phyloP scores from a whole-genome alignment of 805 yeast species.

The Jamesozyma hellenica region DNA sequence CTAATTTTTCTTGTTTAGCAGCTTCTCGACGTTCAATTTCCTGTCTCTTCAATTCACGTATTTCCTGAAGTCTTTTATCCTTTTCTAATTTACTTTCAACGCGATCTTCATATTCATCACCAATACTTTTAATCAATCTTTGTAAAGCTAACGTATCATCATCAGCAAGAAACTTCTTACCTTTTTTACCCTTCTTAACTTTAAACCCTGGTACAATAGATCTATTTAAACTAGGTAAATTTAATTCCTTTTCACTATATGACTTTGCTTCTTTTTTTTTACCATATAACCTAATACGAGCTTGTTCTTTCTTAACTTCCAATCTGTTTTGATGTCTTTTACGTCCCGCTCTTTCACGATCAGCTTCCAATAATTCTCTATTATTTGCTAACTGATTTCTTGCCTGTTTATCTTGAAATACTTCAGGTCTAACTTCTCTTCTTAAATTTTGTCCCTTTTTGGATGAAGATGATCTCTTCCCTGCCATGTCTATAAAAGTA shows the following conservation, averaged over 20 bases:
- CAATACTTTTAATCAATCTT: constrained; percentile 68
- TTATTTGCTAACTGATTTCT: constrained; percentile 46
- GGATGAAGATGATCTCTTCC: background rate
- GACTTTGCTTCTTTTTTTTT: constrained; percentile 43
- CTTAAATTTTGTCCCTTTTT: background rate
- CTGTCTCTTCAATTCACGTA: constrained; percentile 74
- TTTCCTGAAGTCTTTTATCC: constrained; percentile 78
- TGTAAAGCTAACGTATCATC: constrained; percentile 51
- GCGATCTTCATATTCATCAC: constrained; percentile 66
- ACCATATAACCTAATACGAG: constrained; percentile 58
- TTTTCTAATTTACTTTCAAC: constrained; percentile 86
- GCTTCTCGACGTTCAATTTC: constrained; percentile 82
- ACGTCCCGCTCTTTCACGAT: constrained; percentile 29
- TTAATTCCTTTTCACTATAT: constrained; percentile 69
- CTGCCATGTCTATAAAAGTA: background rate
- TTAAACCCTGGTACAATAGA: constrained; percentile 81
- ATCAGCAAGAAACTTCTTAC: constrained; percentile 68
- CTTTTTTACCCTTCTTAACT: constrained; percentile 73
- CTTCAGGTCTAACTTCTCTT: constrained; percentile 54
- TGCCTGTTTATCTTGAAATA: constrained; percentile 55
- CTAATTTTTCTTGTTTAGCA: constrained; percentile 56
- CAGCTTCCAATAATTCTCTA: constrained; percentile 52
- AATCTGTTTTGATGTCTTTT: constrained; percentile 38
- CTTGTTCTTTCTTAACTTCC: constrained; percentile 56
- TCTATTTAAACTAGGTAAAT: constrained; percentile 69